Evolutionary conservation across 345 rosid species (phyloP).

Genomic region (Schrenkiella parvula): DNA sequence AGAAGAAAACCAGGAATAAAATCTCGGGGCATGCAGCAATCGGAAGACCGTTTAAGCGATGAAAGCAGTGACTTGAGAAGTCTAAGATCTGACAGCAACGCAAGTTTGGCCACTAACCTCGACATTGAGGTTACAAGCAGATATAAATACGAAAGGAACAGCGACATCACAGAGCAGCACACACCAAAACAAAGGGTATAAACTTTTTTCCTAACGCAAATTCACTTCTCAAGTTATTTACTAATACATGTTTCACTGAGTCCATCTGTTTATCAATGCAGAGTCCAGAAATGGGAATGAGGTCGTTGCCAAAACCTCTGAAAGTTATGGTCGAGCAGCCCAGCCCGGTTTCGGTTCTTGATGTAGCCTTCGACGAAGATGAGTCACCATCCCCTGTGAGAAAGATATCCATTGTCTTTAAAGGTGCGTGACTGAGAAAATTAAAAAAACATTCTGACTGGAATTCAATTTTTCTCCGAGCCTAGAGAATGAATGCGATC

Average conservation of each 20-base stretch:
- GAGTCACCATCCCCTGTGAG: slow-evolving; percentile 84
- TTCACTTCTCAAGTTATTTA: slow-evolving; percentile 19
- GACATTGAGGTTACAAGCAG: slow-evolving; percentile 67
- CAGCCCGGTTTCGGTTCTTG: slow-evolving; percentile 93
- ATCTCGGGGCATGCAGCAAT: slow-evolving; percentile 32
- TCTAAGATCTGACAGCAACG: slow-evolving; percentile 55
- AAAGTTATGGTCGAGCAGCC: slow-evolving; percentile 66
- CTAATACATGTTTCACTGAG: slow-evolving; percentile 17
- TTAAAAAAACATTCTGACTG: not conserved
- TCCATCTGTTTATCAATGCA: slow-evolving; percentile 38
- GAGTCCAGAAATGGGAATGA: slow-evolving; percentile 44
- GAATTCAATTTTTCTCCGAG: not conserved
- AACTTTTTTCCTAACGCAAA: not conserved
- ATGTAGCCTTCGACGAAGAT: slow-evolving; percentile 63
- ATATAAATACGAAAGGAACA: slow-evolving; percentile 40
- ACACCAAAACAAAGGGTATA: slow-evolving; percentile 43
- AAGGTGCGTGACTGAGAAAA: slow-evolving; percentile 45
- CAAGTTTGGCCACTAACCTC: slow-evolving; percentile 46
- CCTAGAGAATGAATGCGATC: not conserved
- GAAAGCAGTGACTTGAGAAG: slow-evolving; percentile 48
- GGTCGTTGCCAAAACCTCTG: slow-evolving; percentile 37
- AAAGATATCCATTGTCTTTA: slow-evolving; percentile 56
- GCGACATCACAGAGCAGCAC: slow-evolving; percentile 32
- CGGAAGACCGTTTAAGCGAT: slow-evolving; percentile 45
- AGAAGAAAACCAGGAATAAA: slow-evolving; percentile 35